phyloP scores from a whole-genome alignment of 179 eudicot genomes.

The Vitellaria paradoxa region DNA sequence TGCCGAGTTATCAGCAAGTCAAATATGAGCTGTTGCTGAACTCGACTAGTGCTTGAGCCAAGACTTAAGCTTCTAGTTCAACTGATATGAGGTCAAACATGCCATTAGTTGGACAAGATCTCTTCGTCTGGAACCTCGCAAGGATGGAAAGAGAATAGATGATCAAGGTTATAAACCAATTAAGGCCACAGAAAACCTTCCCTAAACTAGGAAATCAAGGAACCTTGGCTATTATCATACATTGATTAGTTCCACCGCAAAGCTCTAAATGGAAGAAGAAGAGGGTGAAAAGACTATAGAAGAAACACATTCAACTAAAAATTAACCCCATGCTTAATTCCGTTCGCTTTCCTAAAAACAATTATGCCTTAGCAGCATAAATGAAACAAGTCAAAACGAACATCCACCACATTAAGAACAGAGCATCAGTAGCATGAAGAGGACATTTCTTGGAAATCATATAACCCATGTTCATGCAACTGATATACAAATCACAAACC shows the following conservation, averaged over 20 bases:
- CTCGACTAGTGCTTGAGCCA: too few species aligned
- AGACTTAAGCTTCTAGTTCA: too few species aligned
- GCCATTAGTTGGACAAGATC: too few species aligned
- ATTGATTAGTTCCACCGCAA: background rate
- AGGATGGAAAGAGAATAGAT: too few species aligned
- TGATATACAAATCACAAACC: background rate
- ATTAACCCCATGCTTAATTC: background rate
- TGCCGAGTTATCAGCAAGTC: too few species aligned
- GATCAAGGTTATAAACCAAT: background rate
- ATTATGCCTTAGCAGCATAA: background rate
- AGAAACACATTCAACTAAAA: background rate
- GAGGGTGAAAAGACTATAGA: background rate
- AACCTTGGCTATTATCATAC: background rate
- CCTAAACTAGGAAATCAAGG: background rate
- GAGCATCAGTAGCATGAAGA: background rate
- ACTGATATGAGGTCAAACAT: too few species aligned
- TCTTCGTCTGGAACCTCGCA: too few species aligned
- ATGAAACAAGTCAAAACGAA: background rate
- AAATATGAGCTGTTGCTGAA: too few species aligned
- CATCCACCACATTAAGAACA: background rate
- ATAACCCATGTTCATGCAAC: background rate
- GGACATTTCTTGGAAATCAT: too few species aligned
- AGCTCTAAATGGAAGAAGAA: background rate
- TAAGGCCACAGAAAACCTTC: background rate
- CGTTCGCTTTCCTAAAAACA: background rate